These are phyloP conservation scores for Rhytidhysteron rufulum DNA, from an alignment of 2,329 filamentous ascomycete species.

Conservation along the genomic window DNA sequence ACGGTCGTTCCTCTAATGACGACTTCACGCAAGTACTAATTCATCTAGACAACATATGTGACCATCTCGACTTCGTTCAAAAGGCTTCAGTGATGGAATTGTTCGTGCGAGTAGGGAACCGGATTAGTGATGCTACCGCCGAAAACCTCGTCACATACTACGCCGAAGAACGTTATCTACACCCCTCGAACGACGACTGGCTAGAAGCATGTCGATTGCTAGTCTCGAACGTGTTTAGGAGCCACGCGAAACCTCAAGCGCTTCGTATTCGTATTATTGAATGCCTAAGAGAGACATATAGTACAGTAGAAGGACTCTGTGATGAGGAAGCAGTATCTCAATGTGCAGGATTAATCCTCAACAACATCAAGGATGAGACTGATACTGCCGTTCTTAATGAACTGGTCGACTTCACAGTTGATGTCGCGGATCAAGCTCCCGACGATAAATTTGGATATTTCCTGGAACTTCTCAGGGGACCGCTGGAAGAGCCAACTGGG, in stretches of 20 bases:
- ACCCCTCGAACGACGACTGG: constrained; percentile 68
- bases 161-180: constrained; percentile 65
- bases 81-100: constrained; percentile 64
- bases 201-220: constrained; percentile 60
- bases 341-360: constrained; percentile 60
- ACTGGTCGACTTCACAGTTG: constrained; percentile 61
- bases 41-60: constrained; percentile 25
- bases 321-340: constrained; percentile 55
- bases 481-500: constrained; percentile 18
- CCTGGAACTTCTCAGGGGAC: constrained; percentile 41
- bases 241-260: constrained; percentile 56
- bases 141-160: constrained; percentile 65
- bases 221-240: constrained; percentile 60
- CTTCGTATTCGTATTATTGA: constrained; percentile 62
- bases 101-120: constrained; percentile 58
- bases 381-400: constrained; percentile 63
- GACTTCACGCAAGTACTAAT: constrained; percentile 23
- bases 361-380: constrained; percentile 58
- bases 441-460: constrained; percentile 53
- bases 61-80: constrained; percentile 54
- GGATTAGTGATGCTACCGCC: constrained; percentile 62
- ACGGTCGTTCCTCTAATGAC: constrained; percentile 17
- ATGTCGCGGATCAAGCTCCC: constrained; percentile 60
- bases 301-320: constrained; percentile 52
- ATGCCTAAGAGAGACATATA: constrained; percentile 51